Percentiles rank a stretch among this genome's conserved stretches.
phyloP scores from a whole-genome alignment of 306 rosid genomes.

The Cicer cuneatum region DNA sequence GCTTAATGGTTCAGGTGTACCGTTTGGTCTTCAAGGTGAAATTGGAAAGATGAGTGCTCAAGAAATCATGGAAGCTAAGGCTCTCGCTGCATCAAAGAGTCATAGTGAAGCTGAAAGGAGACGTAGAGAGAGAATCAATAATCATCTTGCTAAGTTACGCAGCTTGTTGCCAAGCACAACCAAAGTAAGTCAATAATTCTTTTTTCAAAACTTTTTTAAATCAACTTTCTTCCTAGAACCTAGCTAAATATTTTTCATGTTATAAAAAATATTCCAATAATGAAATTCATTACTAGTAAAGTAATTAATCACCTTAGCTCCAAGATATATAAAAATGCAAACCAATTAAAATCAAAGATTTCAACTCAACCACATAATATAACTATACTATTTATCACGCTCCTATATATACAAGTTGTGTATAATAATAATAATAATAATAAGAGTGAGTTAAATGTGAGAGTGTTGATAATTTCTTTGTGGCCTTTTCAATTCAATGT shows the following conservation, averaged over 20 bases:
- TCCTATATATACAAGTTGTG: not conserved
- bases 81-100: constrained; percentile 92
- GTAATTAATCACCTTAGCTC: constrained; percentile 1
- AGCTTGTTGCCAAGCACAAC: constrained; percentile 94
- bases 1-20: constrained; percentile 61
- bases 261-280: not conserved
- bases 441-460: not conserved
- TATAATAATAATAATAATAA: constrained; percentile 20
- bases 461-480: not conserved
- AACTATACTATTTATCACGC: not conserved
- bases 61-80: constrained; percentile 97
- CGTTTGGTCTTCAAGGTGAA: constrained; percentile 89
- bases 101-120: constrained; percentile 98
- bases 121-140: constrained; percentile 95
- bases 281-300: not conserved
- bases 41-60: constrained; percentile 86
- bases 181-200: constrained; percentile 64
- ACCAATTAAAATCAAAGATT: constrained; percentile 10
- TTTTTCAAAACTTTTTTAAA: not conserved
- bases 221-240: not conserved
- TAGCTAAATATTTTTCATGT: not conserved
- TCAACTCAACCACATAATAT: not conserved
- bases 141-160: constrained; percentile 88
- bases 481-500: constrained; percentile 34
- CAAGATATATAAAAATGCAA: constrained; percentile 11